A percentile compares a stretch with the other conserved stretches of the same genome.
phyloP scores from a whole-genome alignment of 2,329 filamentous ascomycete genomes.

The Ophiostoma pallidulum region DNA sequence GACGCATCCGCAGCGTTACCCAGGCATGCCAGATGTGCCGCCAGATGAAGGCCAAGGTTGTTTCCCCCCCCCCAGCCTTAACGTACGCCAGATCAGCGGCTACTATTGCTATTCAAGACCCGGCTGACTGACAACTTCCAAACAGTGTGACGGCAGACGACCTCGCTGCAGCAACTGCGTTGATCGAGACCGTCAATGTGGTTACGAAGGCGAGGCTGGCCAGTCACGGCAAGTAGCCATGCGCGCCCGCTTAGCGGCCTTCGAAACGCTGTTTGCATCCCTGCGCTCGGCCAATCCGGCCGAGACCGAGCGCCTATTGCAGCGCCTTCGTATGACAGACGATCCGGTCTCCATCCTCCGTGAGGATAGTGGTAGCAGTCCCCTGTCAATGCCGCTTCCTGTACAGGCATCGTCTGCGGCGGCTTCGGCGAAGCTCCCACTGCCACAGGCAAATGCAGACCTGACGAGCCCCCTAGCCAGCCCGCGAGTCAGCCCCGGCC shows the following conservation, averaged over 20 bases:
- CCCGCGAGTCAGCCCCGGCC: neutral
- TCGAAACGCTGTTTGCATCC: constrained; percentile 22
- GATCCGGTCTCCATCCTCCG: constrained; percentile 12
- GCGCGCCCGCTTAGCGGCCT: constrained; percentile 21
- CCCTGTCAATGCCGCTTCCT: neutral
- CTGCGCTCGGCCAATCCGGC: constrained; percentile 18
- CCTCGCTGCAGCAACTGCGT: constrained; percentile 24
- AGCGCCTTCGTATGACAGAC: constrained; percentile 19
- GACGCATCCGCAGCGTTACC: constrained; percentile 19
- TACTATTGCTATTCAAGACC: neutral
- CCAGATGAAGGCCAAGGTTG: constrained; percentile 21
- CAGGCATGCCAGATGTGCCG: constrained; percentile 24
- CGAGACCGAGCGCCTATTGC: constrained; percentile 21
- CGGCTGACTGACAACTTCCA: neutral
- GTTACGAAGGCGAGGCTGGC: constrained; percentile 25
- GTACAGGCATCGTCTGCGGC: neutral
- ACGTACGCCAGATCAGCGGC: no score
- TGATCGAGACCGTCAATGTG: constrained; percentile 20
- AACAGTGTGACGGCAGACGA: constrained; percentile 25
- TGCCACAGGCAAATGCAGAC: no score
- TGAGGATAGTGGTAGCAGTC: neutral
- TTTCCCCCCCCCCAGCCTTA: neutral
- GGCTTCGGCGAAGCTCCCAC: neutral
- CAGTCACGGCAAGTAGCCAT: constrained; percentile 24
- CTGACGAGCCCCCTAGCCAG: neutral